Conservation (phyloP, 129 eudicot genomes). For the Glebionis coronaria region DNA sequence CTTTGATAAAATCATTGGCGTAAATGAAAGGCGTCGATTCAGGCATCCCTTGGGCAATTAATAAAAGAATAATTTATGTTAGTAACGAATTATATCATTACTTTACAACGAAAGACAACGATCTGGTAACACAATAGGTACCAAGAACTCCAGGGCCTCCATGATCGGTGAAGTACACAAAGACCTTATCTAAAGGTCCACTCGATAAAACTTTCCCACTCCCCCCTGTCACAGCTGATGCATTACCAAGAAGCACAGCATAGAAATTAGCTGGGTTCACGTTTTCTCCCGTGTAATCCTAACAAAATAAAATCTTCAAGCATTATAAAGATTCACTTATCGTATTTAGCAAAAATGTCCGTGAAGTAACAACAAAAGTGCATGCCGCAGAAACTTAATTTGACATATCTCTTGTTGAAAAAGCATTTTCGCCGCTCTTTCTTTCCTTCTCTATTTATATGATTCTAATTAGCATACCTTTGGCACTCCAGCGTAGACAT, state of each 20-base stretch:
- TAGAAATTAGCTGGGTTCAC: conserved; percentile 60
- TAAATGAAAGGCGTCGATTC: conserved; percentile 38
- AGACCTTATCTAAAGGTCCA: conserved; percentile 60
- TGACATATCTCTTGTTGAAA: too few relatives aligned
- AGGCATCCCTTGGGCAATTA: conserved; percentile 65
- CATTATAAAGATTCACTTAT: not conserved
- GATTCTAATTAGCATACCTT: conserved; percentile 44
- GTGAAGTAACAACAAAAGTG: too few relatives aligned
- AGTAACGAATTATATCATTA: not conserved
- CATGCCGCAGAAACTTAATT: too few relatives aligned
- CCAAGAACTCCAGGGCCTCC: conserved; percentile 95
- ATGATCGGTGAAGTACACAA: conserved; percentile 75
- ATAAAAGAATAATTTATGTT: not conserved
- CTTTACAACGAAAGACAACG: not conserved
- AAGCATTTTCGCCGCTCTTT: too few relatives aligned
- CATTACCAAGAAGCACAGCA: conserved; percentile 70
- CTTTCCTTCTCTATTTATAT: not conserved
- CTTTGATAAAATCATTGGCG: conserved; percentile 64
- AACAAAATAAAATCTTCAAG: not conserved
- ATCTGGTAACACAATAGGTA: conserved; percentile 13
- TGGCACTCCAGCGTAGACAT: conserved; percentile 91
- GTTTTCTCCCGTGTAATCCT: conserved; percentile 84
- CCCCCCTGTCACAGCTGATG: conserved; percentile 63
- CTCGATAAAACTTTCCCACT: conserved; percentile 78
- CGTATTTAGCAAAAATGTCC: too few relatives aligned